A percentile compares a stretch with the other conserved stretches of the same genome.
Conservation (phyloP, 192 early-diverging fungal species). For the Gigaspora rosea region DNA sequence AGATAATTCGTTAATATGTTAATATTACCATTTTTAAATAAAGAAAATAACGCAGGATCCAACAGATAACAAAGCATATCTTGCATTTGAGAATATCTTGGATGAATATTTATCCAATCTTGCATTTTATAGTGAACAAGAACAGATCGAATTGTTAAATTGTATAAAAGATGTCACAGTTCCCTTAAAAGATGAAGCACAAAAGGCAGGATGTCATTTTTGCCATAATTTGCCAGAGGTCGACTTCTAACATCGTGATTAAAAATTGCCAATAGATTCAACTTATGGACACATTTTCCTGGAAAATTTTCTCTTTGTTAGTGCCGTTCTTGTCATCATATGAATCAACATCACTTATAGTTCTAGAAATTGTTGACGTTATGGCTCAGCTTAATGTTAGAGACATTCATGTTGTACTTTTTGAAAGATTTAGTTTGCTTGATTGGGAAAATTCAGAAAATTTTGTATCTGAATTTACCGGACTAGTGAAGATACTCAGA, state of each 20-base stretch:
- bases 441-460: slow-evolving; percentile 11
- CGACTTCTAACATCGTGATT: neutral
- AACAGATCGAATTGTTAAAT: neutral
- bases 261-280: neutral
- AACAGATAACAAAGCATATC: neutral
- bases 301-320: slow-evolving; percentile 6
- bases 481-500: neutral
- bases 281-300: slow-evolving; percentile 10
- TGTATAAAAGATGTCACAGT: neutral
- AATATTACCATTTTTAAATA: neutral
- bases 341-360: neutral
- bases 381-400: slow-evolving; percentile 8
- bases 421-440: slow-evolving; percentile 10
- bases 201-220: neutral
- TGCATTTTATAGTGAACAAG: slow-evolving; percentile 2
- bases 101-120: neutral
- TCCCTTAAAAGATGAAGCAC: neutral
- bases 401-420: slow-evolving; percentile 7
- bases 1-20: neutral
- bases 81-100: neutral
- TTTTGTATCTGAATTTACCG: neutral
- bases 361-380: slow-evolving; percentile 12
- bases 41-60: slow-evolving; percentile 8
- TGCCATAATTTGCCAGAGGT: neutral
- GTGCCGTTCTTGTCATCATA: slow-evolving; percentile 8